Evolutionary conservation across 805 yeast species (phyloP), one percentile per base, ranked within the genome.

Genomic region (Myxozyma udenii): DNA sequence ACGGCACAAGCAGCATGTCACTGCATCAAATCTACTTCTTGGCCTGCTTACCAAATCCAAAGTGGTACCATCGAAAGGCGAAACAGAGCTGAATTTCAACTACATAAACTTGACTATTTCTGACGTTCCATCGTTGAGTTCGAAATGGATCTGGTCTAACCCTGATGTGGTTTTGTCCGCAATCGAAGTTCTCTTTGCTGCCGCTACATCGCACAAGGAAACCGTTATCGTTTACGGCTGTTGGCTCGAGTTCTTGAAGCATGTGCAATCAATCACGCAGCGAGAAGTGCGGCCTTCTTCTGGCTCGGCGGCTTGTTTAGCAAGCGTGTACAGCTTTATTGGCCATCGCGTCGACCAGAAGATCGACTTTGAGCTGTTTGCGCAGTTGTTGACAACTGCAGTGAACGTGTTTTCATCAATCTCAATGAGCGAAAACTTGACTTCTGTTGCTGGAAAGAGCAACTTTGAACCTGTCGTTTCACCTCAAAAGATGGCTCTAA

Each of bases 201-300:
- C 33, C 18, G 48, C 57, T 3, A 14, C 12, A 16, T 23, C 41
- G n/a, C 33, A 33, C 16, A 16, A n/a, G 4, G 47, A 48, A 12
- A 16, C 12, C 5, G 25, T 11, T 11, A 5, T 37, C 19, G 44
- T 40, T 5, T 30, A 44, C 6, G 21, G 16, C 14, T 38, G 58
- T 22, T 54, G 58, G 58, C 16, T 9, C 9, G 47, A 48, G 14
- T 51, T 19, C 18, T 37, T 54, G 44, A 36, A 28, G 26, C 47
- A 37, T 30, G 39, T 54, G 9, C 46, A 45, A 3, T 30, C 50
- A 1, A 41, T 47, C 16, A 41, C 50, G 1, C 44, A 40, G 30
- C 38, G 58, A 14, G 58, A 54, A 30, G 56, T 54, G 18, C 52
- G 57, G 23, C 48, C 30, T 11, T 53, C 58, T 21, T n/a, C 50